Evolutionary conservation across 768 basidiomycete species (phyloP).

Genomic region (Hypholoma fasciculare): DNA sequence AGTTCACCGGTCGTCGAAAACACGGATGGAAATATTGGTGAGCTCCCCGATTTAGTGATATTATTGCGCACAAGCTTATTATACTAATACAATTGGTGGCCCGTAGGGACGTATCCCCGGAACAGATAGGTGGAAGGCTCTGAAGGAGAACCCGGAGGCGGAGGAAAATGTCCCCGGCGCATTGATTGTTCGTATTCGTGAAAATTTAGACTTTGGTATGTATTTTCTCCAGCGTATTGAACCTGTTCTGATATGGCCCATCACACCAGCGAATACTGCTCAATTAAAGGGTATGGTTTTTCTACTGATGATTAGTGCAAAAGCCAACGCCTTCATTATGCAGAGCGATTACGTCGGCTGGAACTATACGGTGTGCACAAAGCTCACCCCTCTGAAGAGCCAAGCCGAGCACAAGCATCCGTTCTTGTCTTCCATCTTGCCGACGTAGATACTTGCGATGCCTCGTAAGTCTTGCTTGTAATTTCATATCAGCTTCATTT

Average conservation of each 20-base stretch:
- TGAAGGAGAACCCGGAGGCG: slow-evolving; percentile 84
- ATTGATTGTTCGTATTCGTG: slow-evolving; percentile 86
- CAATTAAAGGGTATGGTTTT: slow-evolving; percentile 75
- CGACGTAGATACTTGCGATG: slow-evolving; percentile 89
- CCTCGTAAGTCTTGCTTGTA: slow-evolving; percentile 58
- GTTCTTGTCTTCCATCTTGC: slow-evolving; percentile 91
- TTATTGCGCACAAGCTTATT: background rate
- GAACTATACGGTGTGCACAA: slow-evolving; percentile 84
- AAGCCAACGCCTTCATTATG: background rate
- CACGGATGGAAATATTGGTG: slow-evolving; percentile 90
- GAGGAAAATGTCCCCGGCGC: slow-evolving; percentile 80
- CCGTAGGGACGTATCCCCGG: slow-evolving; percentile 82
- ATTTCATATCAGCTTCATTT: background rate
- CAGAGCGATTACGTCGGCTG: slow-evolving; percentile 79
- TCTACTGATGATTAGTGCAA: background rate
- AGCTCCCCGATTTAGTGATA: slow-evolving; percentile 17
- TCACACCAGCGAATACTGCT: slow-evolving; percentile 79
- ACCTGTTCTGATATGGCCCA: background rate
- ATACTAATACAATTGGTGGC: background rate
- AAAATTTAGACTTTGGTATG: slow-evolving; percentile 89
- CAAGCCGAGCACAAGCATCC: slow-evolving; percentile 69
- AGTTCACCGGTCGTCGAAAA: slow-evolving; percentile 84
- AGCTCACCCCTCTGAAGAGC: slow-evolving; percentile 89
- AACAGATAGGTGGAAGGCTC: slow-evolving; percentile 86
- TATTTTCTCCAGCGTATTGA: background rate